phyloP scores from a whole-genome alignment of 331 rosid species.

The Erythrophleum ivorense region DNA sequence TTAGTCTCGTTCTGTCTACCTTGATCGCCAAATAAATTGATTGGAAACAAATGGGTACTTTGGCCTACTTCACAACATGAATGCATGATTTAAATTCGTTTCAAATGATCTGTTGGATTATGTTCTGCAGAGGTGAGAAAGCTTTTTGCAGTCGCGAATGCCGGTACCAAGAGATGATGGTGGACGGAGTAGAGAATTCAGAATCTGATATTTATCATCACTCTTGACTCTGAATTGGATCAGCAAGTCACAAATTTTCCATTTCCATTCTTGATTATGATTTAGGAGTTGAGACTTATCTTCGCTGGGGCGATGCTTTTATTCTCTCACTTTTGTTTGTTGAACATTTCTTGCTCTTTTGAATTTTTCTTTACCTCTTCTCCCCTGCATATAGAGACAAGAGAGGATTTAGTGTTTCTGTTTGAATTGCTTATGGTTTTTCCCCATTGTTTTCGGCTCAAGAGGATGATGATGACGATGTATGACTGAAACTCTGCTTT shows the following conservation, averaged over 20 bases:
- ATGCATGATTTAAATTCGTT: neutral
- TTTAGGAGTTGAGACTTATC: neutral
- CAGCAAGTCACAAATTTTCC: conserved; percentile 33
- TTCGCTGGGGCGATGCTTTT: neutral
- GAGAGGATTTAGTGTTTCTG: conserved; percentile 58
- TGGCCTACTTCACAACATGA: neutral
- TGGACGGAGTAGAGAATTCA: conserved; percentile 56
- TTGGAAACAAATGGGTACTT: neutral
- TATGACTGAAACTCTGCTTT: conserved; percentile 32
- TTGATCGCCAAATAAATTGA: neutral
- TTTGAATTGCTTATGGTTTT: conserved; percentile 49
- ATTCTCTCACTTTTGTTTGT: neutral
- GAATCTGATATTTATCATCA: conserved; percentile 47
- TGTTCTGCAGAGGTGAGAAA: conserved; percentile 81
- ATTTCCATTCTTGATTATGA: conserved; percentile 37
- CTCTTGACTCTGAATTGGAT: conserved; percentile 28
- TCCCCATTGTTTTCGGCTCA: conserved; percentile 28
- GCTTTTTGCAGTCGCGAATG: conserved; percentile 89
- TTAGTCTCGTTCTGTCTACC: too few species aligned
- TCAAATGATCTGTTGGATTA: neutral
- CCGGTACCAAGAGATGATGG: conserved; percentile 75
- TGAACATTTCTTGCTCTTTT: neutral
- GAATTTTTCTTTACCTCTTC: conserved; percentile 28
- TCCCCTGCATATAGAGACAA: conserved; percentile 59
- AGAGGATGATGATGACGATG: conserved; percentile 42